Base-by-base conservation (phyloP, 164 flowering plant genomes). In the Saururus chinensis region DNA sequence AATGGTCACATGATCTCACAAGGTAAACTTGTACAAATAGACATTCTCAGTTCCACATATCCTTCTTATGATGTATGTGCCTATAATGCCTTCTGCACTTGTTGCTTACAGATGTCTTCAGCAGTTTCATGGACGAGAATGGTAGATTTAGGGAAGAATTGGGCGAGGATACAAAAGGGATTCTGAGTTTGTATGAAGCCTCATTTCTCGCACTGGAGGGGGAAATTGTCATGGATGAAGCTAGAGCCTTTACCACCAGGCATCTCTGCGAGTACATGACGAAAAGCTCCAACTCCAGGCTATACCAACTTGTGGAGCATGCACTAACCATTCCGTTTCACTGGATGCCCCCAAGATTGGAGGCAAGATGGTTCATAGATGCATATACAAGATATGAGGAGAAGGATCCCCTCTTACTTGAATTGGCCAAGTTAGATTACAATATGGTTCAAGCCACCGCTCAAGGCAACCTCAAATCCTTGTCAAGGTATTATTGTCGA, bases 151-250 rank as follows among this genome's bases (percentile, higher is more conserved):
- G 37, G 49, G 60, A 52, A 30, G 51, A 54, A 52, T 26, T 70
- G 8, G 23, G 55, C 19, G 11, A 19, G 1, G 68, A 73, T 22
- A n/a, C 69, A 0, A 64, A 71, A 51, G 82, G 74, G 26, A 9
- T 75, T 61, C 24, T 76, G 69, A 73, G 71, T 73, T 79, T 65
- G 45, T 74, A 60, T 51, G 80, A 82, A 64, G 81, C 84, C 56
- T 73, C 83, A 1, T 55, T 70, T 68, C 55, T 80, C 9, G 68
- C 61, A 23, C 45, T 58, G 1, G 66, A 70, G 63, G 81, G 73
- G 16, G 83, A 80, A 62, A 51, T 20, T 9, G 58, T 65, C 23
- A 30, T 76, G 49, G 73, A 73, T n/a, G 66, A 71, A 42, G 78
- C 77, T 6, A 73, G 49, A 64, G 65, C 14, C 7, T 74, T 70